Base-by-base conservation (phyloP, 1,284 basidiomycete species). In the Retiboletus fuscus region DNA sequence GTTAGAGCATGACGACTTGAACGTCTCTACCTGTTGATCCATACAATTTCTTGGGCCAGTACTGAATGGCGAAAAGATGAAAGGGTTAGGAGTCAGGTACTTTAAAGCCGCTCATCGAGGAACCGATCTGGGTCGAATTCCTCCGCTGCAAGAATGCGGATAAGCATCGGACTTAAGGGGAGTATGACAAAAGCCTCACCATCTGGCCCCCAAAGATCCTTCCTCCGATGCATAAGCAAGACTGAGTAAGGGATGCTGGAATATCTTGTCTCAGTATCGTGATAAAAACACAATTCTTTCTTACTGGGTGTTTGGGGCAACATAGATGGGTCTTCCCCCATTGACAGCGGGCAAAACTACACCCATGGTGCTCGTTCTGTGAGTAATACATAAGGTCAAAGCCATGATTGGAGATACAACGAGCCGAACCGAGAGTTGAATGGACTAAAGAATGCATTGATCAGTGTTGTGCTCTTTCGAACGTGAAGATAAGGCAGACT, bases 21-120 rank as follows among this genome's bases (percentile, higher is more conserved):
- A 61, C n/a, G 18, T 15, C 26, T 15, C 26, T 55, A 86, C 85
- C 80, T 86, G 85, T 75, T 87, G 85, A 3, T 86, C 86, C 5
- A 87, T 78, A 63, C 86, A 87, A 60, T 86, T 87, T 26, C 87
- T 81, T 3, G 87, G 87, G 0, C 87, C 87, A 2, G 82, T 84
- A 57, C 84, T 83, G 72, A 84, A 85, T 0, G 83, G 84, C 3
- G 79, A 57, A 64, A 84, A 84, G 60, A 84, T 84, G 70, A 81
- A 84, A 1, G 84, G 84, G 43, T 84, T 83, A 1, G 78, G 72
- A 0, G 72, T 82, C 64, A 80, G 41, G 51, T 84, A 80, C 61
- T 79, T 3, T 77, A 75, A 2, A 82, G 26, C 11, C 82, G 77
- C 46, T 81, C 79, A 44, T 84, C 83, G 16, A 85, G 67, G 73